Percentiles rank a stretch among this genome's conserved stretches.
These are phyloP conservation scores for Heritiera fomes DNA, from an alignment of 345 rosid species.

Conservation along the genomic window DNA sequence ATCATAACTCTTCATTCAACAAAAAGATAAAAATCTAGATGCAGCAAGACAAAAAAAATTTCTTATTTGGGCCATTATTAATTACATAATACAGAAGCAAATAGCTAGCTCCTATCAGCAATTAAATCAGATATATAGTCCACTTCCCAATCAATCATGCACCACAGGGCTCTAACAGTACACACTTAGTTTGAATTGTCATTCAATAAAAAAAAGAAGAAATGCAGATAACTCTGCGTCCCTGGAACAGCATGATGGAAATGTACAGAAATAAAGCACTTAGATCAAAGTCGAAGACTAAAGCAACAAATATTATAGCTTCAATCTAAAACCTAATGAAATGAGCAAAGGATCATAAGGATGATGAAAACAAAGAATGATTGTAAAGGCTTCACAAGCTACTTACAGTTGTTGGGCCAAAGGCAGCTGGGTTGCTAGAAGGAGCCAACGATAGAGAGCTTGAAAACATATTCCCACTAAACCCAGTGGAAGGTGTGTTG, in stretches of 20 bases:
- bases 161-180: not conserved
- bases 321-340: not conserved
- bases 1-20: constrained; percentile 2
- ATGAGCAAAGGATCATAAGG: not conserved
- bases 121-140: not conserved
- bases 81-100: not conserved
- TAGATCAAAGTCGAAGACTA: not conserved
- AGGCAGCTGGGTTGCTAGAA: constrained; percentile 43
- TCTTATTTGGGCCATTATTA: not conserved
- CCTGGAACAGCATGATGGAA: not conserved
- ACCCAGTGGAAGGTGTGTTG: constrained; percentile 54
- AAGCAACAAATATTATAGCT: not conserved
- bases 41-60: too few species aligned
- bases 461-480: constrained; percentile 46
- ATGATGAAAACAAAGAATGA: constrained; percentile 1
- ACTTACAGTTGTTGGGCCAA: constrained; percentile 62
- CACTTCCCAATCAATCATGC: not conserved
- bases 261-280: not conserved
- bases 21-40: not conserved
- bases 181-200: not conserved
- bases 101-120: not conserved
- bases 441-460: constrained; percentile 47
- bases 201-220: not conserved
- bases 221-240: not conserved
- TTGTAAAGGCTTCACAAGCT: not conserved